Conservation (phyloP, 257 asterid genomes). For the Jaltomata sinuosa region DNA sequence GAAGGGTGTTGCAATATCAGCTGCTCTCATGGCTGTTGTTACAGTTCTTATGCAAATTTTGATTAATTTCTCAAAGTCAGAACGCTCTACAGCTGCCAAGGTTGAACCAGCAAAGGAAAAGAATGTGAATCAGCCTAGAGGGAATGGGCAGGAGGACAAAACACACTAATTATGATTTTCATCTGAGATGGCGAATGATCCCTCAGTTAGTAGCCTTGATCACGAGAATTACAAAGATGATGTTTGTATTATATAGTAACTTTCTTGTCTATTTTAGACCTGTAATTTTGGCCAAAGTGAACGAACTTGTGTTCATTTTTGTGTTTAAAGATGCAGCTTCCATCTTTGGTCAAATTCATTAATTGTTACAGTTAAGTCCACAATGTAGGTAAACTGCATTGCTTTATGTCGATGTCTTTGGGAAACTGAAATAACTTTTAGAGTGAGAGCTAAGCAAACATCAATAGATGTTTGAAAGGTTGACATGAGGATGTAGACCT, state of each 20-base stretch:
- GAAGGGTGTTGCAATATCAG: constrained; percentile 63
- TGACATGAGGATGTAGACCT: not conserved
- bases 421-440: not conserved
- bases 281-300: not conserved
- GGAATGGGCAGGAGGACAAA: constrained; percentile 19
- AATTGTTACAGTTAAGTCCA: not conserved
- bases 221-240: not conserved
- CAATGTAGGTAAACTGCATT: not conserved
- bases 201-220: not conserved
- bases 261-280: not conserved
- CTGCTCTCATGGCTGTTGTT: constrained; percentile 38
- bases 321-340: not conserved
- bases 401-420: not conserved
- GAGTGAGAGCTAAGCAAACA: not conserved
- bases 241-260: not conserved
- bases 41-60: constrained; percentile 80
- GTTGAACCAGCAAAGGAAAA: constrained; percentile 42
- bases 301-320: not conserved
- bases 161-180: constrained; percentile 13
- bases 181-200: not conserved
- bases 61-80: constrained; percentile 86
- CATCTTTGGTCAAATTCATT: not conserved
- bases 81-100: constrained; percentile 67
- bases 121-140: constrained; percentile 19
- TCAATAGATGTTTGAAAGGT: not conserved